phyloP scores from a whole-genome alignment of 768 basidiomycete genomes.

The Russula dissimulans region DNA sequence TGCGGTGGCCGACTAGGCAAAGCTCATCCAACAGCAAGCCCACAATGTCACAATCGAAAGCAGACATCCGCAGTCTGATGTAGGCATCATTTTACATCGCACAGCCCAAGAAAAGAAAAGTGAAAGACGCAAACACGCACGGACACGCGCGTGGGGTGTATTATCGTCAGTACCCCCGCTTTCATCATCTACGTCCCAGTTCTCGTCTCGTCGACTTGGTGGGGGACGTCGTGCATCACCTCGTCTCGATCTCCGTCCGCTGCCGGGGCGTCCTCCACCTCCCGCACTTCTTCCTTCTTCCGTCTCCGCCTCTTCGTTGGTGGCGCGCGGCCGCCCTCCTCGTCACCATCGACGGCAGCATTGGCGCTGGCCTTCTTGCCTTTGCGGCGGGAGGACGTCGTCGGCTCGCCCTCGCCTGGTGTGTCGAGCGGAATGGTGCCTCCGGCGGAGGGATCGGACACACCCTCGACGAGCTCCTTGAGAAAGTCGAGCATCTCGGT shows the following conservation, averaged over 20 bases:
- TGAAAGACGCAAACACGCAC: background rate
- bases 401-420: conserved; percentile 51
- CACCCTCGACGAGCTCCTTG: conserved; percentile 77
- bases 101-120: background rate
- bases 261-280: conserved; percentile 23
- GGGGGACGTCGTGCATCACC: conserved; percentile 23
- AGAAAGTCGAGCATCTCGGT: conserved; percentile 90
- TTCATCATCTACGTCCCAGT: conserved; percentile 35
- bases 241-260: conserved; percentile 31
- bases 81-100: conserved; percentile 2
- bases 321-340: conserved; percentile 29
- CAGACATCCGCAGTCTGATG: background rate
- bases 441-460: conserved; percentile 82
- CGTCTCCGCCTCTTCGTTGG: conserved; percentile 41
- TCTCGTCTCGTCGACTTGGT: conserved; percentile 25
- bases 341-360: conserved; percentile 28
- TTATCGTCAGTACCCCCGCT: background rate
- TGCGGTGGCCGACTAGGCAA: too few relatives aligned
- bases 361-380: conserved; percentile 43
- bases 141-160: background rate
- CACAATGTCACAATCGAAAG: background rate
- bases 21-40: too few relatives aligned
- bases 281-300: conserved; percentile 35
- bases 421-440: conserved; percentile 67
- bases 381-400: conserved; percentile 39